Base-by-base conservation (phyloP, 345 rosid species). In the Litchi chinensis region DNA sequence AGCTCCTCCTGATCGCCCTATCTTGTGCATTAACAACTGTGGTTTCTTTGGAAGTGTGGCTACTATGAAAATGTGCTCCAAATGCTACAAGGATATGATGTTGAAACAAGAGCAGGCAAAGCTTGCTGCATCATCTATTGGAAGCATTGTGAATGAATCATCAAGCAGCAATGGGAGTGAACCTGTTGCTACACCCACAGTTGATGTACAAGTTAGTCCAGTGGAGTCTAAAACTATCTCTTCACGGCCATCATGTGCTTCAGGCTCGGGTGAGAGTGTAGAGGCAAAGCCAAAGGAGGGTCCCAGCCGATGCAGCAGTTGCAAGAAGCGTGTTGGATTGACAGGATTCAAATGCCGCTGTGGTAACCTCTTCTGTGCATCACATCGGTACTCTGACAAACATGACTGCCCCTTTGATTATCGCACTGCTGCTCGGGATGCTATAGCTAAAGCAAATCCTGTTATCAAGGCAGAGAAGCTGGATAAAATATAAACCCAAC, bases 21-120 rank as follows among this genome's bases (percentile, higher is more conserved):
- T 88, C 82, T 84, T 91, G 50, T 95, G 98, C 80, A 44, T 88
- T 66, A 95, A 95, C 84, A 91, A 93, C 76, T 94, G 98, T 24
- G 98, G 98, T 81, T 94, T 93, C 95, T 94, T 91, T 32, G 97
- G 97, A 79, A 94, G 96, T 68, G 89, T 93, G 13, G 95, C 96
- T 48, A 93, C 98, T 7, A 94, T 89, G 96, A 94, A 94, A 82
- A 91, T 94, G 97, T 94, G 98, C 75, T 94, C 98, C 24, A 94
- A 94, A 86, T 94, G 97, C 88, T 97, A 95, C 91, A 93, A 95
- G 90, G 92, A 82, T 76, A 82, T 82, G 71, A 24, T 90, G 68
- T 79, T 91, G 82, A 90, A 93, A 79, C 92, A 93, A 82, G 93
- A 93, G 79, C 93, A 95, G 52, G 89, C 93, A 26, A 87, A 91